Base-by-base conservation (phyloP, 306 rosid genomes). In the Trifolium pratense region DNA sequence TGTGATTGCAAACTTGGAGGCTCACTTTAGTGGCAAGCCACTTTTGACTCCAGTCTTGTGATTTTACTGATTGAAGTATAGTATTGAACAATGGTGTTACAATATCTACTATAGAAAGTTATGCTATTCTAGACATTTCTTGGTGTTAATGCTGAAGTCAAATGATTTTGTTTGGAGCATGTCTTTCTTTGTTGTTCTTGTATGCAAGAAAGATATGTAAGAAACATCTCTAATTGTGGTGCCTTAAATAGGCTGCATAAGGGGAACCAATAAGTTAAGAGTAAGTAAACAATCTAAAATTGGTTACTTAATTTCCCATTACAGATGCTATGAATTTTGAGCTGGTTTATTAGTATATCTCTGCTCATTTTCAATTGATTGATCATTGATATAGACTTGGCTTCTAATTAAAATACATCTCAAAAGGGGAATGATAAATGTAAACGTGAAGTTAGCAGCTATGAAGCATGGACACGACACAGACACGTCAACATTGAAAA, bases 1-100 rank as follows among this genome's bases (percentile, higher is more conserved):
- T 63, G 92, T 91, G 23, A 42, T 89, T 68, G 67, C 72, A 20
- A 91, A 89, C 82, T 78, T 91, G 53, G 95, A 80, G 78, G 90
- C 93, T 1, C 82, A 84, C 53, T 88, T 88, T 75, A 79, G 49
- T 42, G 74, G 81, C 31, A 56, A 82, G 45, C 90, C 89, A 39
- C 87, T 88, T 26, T 42, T 86, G 74, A 84, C 84, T 73, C 89
- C 89, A 0, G 83, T 64, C 25, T 6, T 37, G 10, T 88, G 12
- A 68, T 76, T 56, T 88, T 75, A 82, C 66, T 40, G 10, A 18
- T 16, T 43, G 26, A 66, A 11, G 14, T 0, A 1, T 59, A 5
- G 1, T 36, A 18, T 64, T 16, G 5, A 55, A 73, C 67, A 25
- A 25, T 25, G 36, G 70, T 42, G 48, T 42, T 34, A 7, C 58